Evolutionary conservation across 2,329 filamentous ascomycete genomes (phyloP).

Genomic region (Podosphaera xanthii): DNA sequence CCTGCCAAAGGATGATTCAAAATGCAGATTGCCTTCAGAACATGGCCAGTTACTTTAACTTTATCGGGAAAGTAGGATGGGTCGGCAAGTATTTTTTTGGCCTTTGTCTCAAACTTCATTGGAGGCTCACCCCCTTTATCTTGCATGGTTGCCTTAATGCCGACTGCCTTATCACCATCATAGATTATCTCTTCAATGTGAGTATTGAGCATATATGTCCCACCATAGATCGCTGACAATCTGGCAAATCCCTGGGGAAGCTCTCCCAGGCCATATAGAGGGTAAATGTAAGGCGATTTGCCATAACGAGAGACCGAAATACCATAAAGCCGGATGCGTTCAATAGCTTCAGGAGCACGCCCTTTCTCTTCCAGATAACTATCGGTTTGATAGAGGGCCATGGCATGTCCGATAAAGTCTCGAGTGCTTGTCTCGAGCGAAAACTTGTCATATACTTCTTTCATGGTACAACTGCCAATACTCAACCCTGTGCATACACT

Average conservation of each 20-base stretch:
- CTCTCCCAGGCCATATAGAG: slow-evolving; percentile 88
- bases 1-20: slow-evolving; percentile 83
- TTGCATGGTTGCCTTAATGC: slow-evolving; percentile 96
- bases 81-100: slow-evolving; percentile 86
- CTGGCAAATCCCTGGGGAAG: slow-evolving; percentile 94
- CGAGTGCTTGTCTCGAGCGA: slow-evolving; percentile 71
- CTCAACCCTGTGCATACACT: slow-evolving; percentile 40
- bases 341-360: slow-evolving; percentile 60
- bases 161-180: slow-evolving; percentile 64
- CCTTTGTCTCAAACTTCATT: slow-evolving; percentile 91
- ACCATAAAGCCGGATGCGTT: slow-evolving; percentile 86
- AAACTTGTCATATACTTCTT: slow-evolving; percentile 97
- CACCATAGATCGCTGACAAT: slow-evolving; percentile 92
- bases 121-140: slow-evolving; percentile 46
- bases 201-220: slow-evolving; percentile 98
- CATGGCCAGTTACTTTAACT: slow-evolving; percentile 66
- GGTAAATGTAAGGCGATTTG: slow-evolving; percentile 98
- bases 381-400: slow-evolving; percentile 87
- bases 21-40: slow-evolving; percentile 93
- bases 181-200: slow-evolving; percentile 75
- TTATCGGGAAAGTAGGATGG: slow-evolving; percentile 91
- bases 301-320: slow-evolving; percentile 95
- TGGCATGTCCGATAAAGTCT: slow-evolving; percentile 94
- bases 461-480: slow-evolving; percentile 64
- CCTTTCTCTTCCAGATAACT: slow-evolving; percentile 58